These are phyloP conservation scores for Mycocentrospora acerina DNA, from an alignment of 2,329 filamentous ascomycete genomes.

Conservation along the genomic window DNA sequence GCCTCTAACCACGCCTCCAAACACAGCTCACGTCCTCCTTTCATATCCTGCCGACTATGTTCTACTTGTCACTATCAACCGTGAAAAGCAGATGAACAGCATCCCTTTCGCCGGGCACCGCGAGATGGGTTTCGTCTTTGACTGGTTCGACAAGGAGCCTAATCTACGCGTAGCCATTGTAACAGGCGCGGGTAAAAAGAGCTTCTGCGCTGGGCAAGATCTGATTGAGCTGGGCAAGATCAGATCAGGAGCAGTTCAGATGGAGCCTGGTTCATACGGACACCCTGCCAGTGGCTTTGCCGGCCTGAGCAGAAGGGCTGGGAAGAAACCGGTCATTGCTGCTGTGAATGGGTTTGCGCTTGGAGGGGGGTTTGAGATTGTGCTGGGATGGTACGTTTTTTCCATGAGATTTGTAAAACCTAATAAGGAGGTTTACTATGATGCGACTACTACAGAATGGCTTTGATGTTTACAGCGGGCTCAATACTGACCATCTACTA, in stretches of 20 bases:
- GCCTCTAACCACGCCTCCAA: slow-evolving; percentile 32
- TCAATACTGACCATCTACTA: slow-evolving; percentile 17
- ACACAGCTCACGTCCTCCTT: slow-evolving; percentile 42
- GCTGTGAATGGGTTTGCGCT: slow-evolving; percentile 61
- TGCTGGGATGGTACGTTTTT: slow-evolving; percentile 53
- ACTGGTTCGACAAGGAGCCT: slow-evolving; percentile 57
- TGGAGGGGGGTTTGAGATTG: slow-evolving; percentile 61
- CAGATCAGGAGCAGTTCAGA: slow-evolving; percentile 23
- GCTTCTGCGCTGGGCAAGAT: slow-evolving; percentile 59
- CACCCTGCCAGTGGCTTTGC: slow-evolving; percentile 55
- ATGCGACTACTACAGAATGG: too few species aligned
- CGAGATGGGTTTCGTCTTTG: slow-evolving; percentile 53
- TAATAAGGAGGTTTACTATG: too few species aligned
- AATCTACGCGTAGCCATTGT: slow-evolving; percentile 49
- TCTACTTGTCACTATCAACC: slow-evolving; percentile 57
- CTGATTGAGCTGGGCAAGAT: slow-evolving; percentile 49
- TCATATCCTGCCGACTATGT: slow-evolving; percentile 51
- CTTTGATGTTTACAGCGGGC: too few species aligned
- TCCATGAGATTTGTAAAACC: background rate
- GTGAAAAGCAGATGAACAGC: slow-evolving; percentile 52
- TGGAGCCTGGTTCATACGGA: slow-evolving; percentile 26
- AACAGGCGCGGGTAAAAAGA: slow-evolving; percentile 55
- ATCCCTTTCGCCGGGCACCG: slow-evolving; percentile 46
- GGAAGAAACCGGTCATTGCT: slow-evolving; percentile 63
- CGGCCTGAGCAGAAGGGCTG: slow-evolving; percentile 57